Conservation (phyloP, 225 moss, liverwort and hornwort species). For the Takakia lepidozioides region DNA sequence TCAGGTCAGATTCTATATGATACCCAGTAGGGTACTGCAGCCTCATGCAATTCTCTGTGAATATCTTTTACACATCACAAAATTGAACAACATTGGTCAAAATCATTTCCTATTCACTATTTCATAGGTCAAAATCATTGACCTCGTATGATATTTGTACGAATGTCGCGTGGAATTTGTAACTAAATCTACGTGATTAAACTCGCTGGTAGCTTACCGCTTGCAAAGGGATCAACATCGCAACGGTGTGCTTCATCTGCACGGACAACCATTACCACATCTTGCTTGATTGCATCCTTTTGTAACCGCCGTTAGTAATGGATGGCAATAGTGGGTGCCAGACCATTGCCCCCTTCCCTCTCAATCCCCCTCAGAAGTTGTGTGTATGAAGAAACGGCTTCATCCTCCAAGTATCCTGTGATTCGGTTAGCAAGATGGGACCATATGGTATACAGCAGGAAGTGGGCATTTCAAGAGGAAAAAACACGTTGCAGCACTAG, state of each 20-base stretch:
- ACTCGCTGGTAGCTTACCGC: slow-evolving; percentile 39
- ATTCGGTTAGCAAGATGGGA: slow-evolving; percentile 67
- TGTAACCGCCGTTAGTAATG: slow-evolving; percentile 95
- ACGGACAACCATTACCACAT: slow-evolving; percentile 63
- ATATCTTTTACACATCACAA: slow-evolving; percentile 46
- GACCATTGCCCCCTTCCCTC: slow-evolving; percentile 41
- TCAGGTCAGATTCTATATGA: too few relatives aligned
- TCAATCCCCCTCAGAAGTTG: slow-evolving; percentile 53
- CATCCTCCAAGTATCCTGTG: slow-evolving; percentile 87
- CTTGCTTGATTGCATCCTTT: slow-evolving; percentile 53
- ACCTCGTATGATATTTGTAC: too few relatives aligned
- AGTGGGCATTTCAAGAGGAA: slow-evolving; percentile 76
- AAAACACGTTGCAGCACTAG: slow-evolving; percentile 74
- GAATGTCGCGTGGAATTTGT: too few relatives aligned
- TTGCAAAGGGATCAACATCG: slow-evolving; percentile 94
- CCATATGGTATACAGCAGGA: slow-evolving; percentile 50
- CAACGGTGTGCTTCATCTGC: slow-evolving; percentile 97
- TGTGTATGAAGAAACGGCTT: slow-evolving; percentile 76
- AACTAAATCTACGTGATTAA: neutral
- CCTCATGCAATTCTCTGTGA: slow-evolving; percentile 44
- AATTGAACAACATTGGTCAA: neutral
- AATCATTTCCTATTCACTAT: neutral
- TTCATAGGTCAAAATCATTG: too few relatives aligned
- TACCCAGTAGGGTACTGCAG: slow-evolving; percentile 76
- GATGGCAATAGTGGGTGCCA: slow-evolving; percentile 74